Evolutionary conservation across 1,284 basidiomycete genomes (phyloP), one percentile per base, ranked within the genome.

Genomic region (Ganoderma boninense): DNA sequence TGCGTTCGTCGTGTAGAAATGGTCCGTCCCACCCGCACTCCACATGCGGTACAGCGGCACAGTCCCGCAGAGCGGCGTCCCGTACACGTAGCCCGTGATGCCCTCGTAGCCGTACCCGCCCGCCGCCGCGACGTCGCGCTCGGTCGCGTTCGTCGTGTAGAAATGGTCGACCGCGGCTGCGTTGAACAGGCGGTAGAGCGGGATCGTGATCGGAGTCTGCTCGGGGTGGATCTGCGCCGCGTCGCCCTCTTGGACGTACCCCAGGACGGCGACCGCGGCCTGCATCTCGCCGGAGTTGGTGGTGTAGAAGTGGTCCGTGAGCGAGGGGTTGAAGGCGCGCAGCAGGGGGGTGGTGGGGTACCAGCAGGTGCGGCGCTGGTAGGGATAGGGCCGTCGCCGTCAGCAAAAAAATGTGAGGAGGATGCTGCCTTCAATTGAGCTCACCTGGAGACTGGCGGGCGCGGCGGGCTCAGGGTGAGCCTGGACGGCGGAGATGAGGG

Each of bases 281-380:
- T 75, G 49, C 44, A 62, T 44, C 69, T 71, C 68, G 1, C 49
- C 18, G 62, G 57, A 35, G 35, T 63, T 66, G 23, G 73, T 71
- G 32, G 74, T 71, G 69, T 72, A 75, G 71, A 74, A 75, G 65
- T 74, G 74, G 61, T 74, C 72, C 13, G 44, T 59, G 10, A 43
- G 18, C 16, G 29, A 20, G 6, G 52, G 29, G 63, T 64, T 68
- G 69, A 46, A 73, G 43, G 63, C 46, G 26, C 71, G 69, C 23
- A 68, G 68, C 56, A 73, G 64, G 3, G 73, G 67, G 35, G 73
- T 67, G 42, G 68, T 69, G 11, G 64, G 26, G 60, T 40, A 65
- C 42, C 23, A 62, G n/a, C 35, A 67, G 10, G 32, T 61, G 40
- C 60, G 60, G 4, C 60, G 60, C 40, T 40, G 38, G n/a, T 2